phyloP scores from a whole-genome alignment of 805 yeast species.

The Candida ulmi region DNA sequence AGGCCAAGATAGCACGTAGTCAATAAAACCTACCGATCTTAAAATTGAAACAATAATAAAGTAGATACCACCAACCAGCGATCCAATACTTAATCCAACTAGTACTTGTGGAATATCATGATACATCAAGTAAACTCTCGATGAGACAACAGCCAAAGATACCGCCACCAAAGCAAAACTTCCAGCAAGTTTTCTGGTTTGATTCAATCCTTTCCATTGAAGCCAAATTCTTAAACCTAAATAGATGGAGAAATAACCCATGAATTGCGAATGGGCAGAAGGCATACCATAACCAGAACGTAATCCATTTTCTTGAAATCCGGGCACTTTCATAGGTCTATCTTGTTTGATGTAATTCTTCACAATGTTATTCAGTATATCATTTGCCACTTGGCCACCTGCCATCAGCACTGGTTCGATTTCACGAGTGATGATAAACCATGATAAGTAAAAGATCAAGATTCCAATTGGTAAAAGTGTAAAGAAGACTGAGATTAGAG shows the following conservation, averaged over 20 bases:
- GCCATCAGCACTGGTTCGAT: constrained; percentile 80
- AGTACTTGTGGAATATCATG: constrained; percentile 70
- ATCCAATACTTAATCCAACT: constrained; percentile 67
- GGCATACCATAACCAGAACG: constrained; percentile 90
- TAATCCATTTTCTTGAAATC: constrained; percentile 32
- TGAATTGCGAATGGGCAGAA: constrained; percentile 92
- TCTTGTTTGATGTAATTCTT: constrained; percentile 64
- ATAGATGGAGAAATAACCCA: constrained; percentile 77
- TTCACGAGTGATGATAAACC: constrained; percentile 80
- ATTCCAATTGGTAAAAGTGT: constrained; percentile 79
- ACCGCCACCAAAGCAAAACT: constrained; percentile 22
- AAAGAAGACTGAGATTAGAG: constrained; percentile 60
- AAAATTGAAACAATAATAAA: constrained; percentile 45
- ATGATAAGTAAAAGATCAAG: constrained; percentile 72
- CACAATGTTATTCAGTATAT: constrained; percentile 60
- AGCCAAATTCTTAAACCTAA: constrained; percentile 37
- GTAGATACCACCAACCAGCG: constrained; percentile 51
- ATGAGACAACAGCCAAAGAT: constrained; percentile 46
- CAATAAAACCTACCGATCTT: constrained; percentile 64
- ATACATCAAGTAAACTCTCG: constrained; percentile 74
- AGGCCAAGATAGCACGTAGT: constrained; percentile 57
- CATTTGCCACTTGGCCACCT: constrained; percentile 80
- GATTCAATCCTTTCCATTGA: constrained; percentile 36
- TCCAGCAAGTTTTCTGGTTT: constrained; percentile 25
- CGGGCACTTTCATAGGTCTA: constrained; percentile 52